A percentile compares a stretch with the other conserved stretches of the same genome.
phyloP scores from a whole-genome alignment of 164 flowering plant species.

The Magnolia changhungtana region DNA sequence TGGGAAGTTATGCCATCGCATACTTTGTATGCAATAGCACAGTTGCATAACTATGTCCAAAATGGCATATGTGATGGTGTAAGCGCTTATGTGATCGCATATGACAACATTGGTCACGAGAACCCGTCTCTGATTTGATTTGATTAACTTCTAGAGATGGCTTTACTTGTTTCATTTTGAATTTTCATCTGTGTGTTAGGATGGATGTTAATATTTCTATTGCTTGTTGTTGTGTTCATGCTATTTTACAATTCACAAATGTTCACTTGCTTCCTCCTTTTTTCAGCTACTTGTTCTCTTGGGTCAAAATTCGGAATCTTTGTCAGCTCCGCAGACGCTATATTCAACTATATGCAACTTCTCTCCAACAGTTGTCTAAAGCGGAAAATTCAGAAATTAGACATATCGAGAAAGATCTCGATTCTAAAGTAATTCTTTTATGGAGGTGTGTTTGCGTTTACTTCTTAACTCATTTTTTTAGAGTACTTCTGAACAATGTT shows the following conservation, averaged over 20 bases:
- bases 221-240: too few species aligned
- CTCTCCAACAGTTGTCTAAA: conserved; percentile 54
- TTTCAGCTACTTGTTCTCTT: conserved; percentile 81
- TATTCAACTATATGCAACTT: conserved; percentile 78
- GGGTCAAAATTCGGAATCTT: conserved; percentile 74
- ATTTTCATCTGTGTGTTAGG: too few species aligned
- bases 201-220: too few species aligned
- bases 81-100: too few species aligned
- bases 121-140: background rate
- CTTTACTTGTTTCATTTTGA: too few species aligned
- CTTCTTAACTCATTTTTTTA: background rate
- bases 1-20: too few species aligned
- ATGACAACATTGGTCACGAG: background rate
- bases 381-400: conserved; percentile 49
- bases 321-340: conserved; percentile 88
- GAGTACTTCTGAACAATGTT: background rate
- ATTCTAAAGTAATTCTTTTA: conserved; percentile 85
- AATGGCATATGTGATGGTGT: too few species aligned
- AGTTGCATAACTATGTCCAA: too few species aligned
- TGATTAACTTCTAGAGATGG: background rate
- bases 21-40: too few species aligned
- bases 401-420: conserved; percentile 85
- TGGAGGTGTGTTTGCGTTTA: conserved; percentile 69
- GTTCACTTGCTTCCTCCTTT: conserved; percentile 3
- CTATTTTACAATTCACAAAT: background rate